phyloP scores from a whole-genome alignment of 2,329 filamentous ascomycete species.

The Fusarium ambrosium region DNA sequence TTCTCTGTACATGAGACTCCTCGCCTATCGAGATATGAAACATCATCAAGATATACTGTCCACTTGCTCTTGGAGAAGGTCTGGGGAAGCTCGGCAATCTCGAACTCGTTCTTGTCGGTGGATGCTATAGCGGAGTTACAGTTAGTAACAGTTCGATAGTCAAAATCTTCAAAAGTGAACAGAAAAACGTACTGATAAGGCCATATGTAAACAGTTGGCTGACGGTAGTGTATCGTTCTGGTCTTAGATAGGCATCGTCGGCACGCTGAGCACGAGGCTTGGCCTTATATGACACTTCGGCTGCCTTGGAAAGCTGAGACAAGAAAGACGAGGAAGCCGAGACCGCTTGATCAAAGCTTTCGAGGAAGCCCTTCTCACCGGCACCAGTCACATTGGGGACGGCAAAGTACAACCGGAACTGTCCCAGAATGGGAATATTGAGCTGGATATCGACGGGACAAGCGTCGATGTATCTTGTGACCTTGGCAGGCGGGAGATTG shows the following conservation, averaged over 20 bases:
- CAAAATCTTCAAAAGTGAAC: not conserved
- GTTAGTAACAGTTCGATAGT: not conserved
- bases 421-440: constrained; percentile 80
- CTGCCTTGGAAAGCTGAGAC: constrained; percentile 68
- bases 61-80: constrained; percentile 25
- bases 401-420: constrained; percentile 81
- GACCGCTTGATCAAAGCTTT: constrained; percentile 68
- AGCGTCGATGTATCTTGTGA: constrained; percentile 79
- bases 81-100: constrained; percentile 25
- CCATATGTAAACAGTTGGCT: constrained; percentile 77
- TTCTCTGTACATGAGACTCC: constrained; percentile 42
- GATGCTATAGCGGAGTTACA: constrained; percentile 9
- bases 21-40: constrained; percentile 26
- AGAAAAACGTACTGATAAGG: constrained; percentile 67
- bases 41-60: constrained; percentile 35
- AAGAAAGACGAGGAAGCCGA: constrained; percentile 65
- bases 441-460: constrained; percentile 83
- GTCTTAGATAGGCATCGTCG: constrained; percentile 74
- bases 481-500: constrained; percentile 74
- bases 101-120: constrained; percentile 31
- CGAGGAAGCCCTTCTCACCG: constrained; percentile 64
- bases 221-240: constrained; percentile 75
- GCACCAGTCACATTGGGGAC: constrained; percentile 69
- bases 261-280: constrained; percentile 68
- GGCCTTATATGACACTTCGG: constrained; percentile 70